Base-by-base conservation (phyloP, 305 asterid genomes). In the Caryopteris hybrid region DNA sequence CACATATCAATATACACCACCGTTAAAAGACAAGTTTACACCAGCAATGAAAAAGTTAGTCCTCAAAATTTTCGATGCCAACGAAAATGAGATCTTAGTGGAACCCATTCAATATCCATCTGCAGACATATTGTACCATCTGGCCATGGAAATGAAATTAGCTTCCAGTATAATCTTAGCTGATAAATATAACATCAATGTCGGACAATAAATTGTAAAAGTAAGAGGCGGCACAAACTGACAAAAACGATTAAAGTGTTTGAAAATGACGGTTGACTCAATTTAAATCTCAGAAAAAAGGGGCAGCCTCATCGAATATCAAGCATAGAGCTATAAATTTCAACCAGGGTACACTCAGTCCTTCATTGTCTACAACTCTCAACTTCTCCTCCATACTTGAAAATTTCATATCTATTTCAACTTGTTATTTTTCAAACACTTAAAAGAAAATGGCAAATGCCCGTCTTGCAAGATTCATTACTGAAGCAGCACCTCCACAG, bases 401-500 rank as follows among this genome's bases (percentile, higher is more conserved):
- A 39, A 11, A 7, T 33, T 9, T 0, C 50, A 57, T 29, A 13
- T 38, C 21, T 16, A 23, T 18, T 18, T 29, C 52, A 11, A 12
- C 22, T 2, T 17, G 0, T 23, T 33, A 20, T 0, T 16, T 20
- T 13, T 1, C 14, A 58, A n/a, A 41, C 6, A 34, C 25, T 17
- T 31, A 17, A 3, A 0, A 50, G 20, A 2, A 64, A 55, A 86
- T 86, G 90, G 88, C 86, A 27, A 86, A 64, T 67, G 82, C 71
- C 9, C 79, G 93, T 6, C 16, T 84, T 2, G 90, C 88, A 0
- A 75, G 86, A 68, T 84, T 82, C 34, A 70, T 82, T 3, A 76
- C 80, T 0, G 90, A 84, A 61, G 93, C 74, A 12, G 90, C 90
- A 3, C 93, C 90, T 0, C 86, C 92, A 6, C 90, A 82, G 43